A percentile compares a stretch with the other conserved stretches of the same genome.
phyloP scores from a whole-genome alignment of 2,329 filamentous ascomycete species.

The Didymella keratinophila region DNA sequence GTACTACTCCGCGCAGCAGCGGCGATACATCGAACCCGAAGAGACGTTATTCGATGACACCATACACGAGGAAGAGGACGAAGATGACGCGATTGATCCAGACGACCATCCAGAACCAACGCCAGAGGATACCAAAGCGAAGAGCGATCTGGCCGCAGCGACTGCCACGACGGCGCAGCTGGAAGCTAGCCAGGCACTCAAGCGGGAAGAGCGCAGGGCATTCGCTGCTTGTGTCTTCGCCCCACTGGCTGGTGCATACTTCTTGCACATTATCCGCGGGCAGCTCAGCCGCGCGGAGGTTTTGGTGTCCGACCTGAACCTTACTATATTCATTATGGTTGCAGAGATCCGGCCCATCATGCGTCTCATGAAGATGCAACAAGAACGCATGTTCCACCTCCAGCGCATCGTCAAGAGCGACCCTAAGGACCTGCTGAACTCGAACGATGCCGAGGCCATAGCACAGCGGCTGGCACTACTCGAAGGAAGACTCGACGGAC shows the following conservation, averaged over 20 bases:
- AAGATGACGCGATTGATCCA: constrained; percentile 27
- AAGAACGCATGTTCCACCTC: constrained; percentile 79
- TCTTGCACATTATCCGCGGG: constrained; percentile 80
- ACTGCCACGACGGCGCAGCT: constrained; percentile 31
- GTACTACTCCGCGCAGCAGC: constrained; percentile 60
- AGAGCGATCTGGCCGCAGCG: constrained; percentile 4
- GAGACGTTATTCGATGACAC: constrained; percentile 30
- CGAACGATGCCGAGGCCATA: constrained; percentile 52
- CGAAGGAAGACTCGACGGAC: constrained; percentile 64
- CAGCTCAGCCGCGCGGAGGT: constrained; percentile 87
- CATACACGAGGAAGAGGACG: constrained; percentile 43
- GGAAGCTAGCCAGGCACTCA: constrained; percentile 69
- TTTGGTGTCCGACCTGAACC: constrained; percentile 89
- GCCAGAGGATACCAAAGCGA: constrained; percentile 21
- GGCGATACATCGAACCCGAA: constrained; percentile 36
- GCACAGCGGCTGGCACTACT: constrained; percentile 72
- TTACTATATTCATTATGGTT: constrained; percentile 87
- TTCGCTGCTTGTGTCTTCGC: constrained; percentile 80
- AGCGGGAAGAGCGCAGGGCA: constrained; percentile 76
- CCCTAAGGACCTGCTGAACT: constrained; percentile 26
- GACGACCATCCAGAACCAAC: constrained; percentile 21
- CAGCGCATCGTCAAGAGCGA: constrained; percentile 70
- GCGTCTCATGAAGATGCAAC: constrained; percentile 81
- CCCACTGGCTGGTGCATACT: constrained; percentile 79
- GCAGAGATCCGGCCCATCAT: constrained; percentile 85